These are phyloP conservation scores for Claviceps arundinis DNA, from an alignment of 2,329 filamentous ascomycete genomes.

Conservation along the genomic window DNA sequence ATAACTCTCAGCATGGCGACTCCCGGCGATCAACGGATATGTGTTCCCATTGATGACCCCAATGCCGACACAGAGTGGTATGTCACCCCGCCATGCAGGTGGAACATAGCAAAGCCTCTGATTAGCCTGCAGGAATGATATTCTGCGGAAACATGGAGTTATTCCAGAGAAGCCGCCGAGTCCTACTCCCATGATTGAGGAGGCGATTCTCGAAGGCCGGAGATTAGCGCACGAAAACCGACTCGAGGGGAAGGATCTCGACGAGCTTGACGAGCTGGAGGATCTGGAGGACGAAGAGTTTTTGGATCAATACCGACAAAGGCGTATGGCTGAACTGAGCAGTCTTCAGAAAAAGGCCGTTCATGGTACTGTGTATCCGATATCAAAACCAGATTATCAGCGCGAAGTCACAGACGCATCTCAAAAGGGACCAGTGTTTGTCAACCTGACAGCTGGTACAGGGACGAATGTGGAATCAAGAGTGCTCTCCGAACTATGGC, in stretches of 20 bases:
- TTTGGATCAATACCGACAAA: conserved; percentile 73
- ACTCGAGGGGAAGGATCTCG: conserved; percentile 84
- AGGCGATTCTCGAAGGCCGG: conserved; percentile 75
- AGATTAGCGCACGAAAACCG: conserved; percentile 81
- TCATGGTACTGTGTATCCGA: conserved; percentile 81
- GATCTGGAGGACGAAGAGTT: conserved; percentile 93
- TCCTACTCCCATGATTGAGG: conserved; percentile 89
- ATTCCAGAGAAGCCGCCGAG: conserved; percentile 97
- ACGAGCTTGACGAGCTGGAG: conserved; percentile 86
- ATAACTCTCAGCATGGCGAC: conserved; percentile 37
- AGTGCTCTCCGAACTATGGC: conserved; percentile 74
- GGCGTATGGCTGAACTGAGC: conserved; percentile 72
- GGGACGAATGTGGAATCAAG: conserved; percentile 77
- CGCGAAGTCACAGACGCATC: conserved; percentile 88
- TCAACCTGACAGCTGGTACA: conserved; percentile 67
- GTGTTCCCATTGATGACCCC: conserved; percentile 83
- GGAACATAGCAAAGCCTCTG: conserved; percentile 8
- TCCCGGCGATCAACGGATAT: conserved; percentile 49
- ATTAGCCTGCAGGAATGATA: conserved; percentile 67
- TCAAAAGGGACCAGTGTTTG: conserved; percentile 52
- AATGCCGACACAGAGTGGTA: conserved; percentile 98
- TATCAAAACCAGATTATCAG: conserved; percentile 89
- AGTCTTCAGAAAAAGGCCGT: conserved; percentile 62
- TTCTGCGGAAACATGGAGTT: conserved; percentile 87
- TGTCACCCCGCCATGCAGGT: conserved; percentile 12